Percentiles rank a stretch among this genome's conserved stretches.
Evolutionary conservation across 2,329 filamentous ascomycete genomes (phyloP).

Genomic region (Aureobasidium musti): DNA sequence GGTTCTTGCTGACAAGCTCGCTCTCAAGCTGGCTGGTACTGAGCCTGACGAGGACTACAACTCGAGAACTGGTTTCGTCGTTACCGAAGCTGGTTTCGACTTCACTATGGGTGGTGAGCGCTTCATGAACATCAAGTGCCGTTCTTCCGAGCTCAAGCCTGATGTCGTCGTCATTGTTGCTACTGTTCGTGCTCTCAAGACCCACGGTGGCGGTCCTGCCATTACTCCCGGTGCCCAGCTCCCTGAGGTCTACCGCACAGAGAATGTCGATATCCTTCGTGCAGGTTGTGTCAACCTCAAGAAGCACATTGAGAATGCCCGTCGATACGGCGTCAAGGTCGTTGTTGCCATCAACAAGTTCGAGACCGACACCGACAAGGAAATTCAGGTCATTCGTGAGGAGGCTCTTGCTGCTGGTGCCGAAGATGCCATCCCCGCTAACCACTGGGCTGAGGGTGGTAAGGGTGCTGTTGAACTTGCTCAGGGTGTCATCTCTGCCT

Average conservation of each 20-base stretch:
- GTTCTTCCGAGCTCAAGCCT: constrained; percentile 85
- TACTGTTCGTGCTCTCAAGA: constrained; percentile 92
- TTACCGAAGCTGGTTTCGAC: constrained; percentile 97
- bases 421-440: constrained; percentile 87
- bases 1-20: constrained; percentile 90
- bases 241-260: constrained; percentile 84
- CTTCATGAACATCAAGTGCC: constrained; percentile 99
- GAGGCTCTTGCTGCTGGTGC: constrained; percentile 90
- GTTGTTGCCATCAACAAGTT: constrained; percentile 98
- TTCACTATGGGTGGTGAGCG: constrained; percentile 99
- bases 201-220: constrained; percentile 93
- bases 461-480: constrained; percentile 87
- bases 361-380: constrained; percentile 87
- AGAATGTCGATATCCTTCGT: constrained; percentile 89
- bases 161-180: constrained; percentile 95
- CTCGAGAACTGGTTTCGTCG: constrained; percentile 83
- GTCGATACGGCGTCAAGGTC: constrained; percentile 84
- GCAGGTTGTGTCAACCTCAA: constrained; percentile 89
- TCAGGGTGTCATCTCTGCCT: constrained; percentile 79
- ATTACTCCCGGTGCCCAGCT: constrained; percentile 84
- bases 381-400: constrained; percentile 84
- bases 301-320: constrained; percentile 93
- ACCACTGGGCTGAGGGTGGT: constrained; percentile 96
- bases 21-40: constrained; percentile 91
- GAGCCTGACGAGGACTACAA: constrained; percentile 85